Evolutionary conservation across 305 asterid genomes (phyloP).

Genomic region (Striga hermonthica): DNA sequence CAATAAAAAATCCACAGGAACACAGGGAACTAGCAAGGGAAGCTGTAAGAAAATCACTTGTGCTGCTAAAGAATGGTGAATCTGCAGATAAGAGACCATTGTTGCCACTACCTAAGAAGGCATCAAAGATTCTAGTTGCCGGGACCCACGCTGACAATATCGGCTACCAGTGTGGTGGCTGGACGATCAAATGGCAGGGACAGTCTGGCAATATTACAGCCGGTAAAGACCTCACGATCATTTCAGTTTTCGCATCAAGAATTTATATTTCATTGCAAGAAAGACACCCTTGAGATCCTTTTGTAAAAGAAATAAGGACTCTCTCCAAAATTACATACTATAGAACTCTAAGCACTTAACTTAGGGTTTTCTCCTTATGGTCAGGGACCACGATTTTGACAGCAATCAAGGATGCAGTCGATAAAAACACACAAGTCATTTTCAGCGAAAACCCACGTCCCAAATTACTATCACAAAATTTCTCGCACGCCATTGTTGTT

Average conservation of each 20-base stretch:
- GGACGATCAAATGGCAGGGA: conserved; percentile 65
- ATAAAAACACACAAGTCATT: conserved; percentile 38
- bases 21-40: conserved; percentile 3
- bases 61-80: not conserved
- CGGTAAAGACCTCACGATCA: conserved; percentile 34
- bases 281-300: no score
- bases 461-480: conserved; percentile 35
- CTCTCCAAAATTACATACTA: no score
- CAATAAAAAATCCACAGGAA: not conserved
- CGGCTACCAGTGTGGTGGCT: conserved; percentile 59
- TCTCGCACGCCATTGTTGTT: conserved; percentile 46
- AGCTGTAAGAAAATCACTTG: conserved; percentile 3
- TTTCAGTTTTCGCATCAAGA: not conserved
- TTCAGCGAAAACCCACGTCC: conserved; percentile 40
- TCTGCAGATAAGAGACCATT: not conserved
- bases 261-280: no score
- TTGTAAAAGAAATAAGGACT: no score
- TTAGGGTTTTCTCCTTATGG: not conserved
- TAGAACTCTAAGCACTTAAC: no score
- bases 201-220: conserved; percentile 44
- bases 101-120: not conserved
- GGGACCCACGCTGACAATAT: conserved; percentile 54
- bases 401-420: conserved; percentile 42
- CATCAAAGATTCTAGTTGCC: conserved; percentile 41
- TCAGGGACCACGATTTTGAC: conserved; percentile 53